These are phyloP conservation scores for Taiozyma onychis DNA, from an alignment of 1,139 yeast species.

Conservation along the genomic window DNA sequence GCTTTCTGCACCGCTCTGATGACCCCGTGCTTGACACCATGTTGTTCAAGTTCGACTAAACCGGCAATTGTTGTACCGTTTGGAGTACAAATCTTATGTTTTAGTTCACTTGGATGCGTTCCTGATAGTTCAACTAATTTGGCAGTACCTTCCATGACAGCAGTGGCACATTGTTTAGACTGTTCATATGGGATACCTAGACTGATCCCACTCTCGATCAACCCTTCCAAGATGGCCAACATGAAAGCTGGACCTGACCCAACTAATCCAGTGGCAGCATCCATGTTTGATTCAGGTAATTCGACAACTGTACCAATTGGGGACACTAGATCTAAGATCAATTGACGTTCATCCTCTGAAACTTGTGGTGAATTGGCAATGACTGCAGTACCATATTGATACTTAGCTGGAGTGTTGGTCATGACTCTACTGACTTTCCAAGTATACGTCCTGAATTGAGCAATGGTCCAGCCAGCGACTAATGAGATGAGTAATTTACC, in stretches of 20 bases:
- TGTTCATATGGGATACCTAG: slow-evolving; percentile 89
- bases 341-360: slow-evolving; percentile 39
- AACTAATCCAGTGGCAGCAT: slow-evolving; percentile 90
- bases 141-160: slow-evolving; percentile 95
- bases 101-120: slow-evolving; percentile 86
- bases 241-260: slow-evolving; percentile 98
- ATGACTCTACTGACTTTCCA: slow-evolving; percentile 75
- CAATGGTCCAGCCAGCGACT: slow-evolving; percentile 89
- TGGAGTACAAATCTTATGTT: slow-evolving; percentile 91
- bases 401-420: slow-evolving; percentile 96
- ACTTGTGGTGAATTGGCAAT: slow-evolving; percentile 60
- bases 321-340: slow-evolving; percentile 52
- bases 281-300: slow-evolving; percentile 87
- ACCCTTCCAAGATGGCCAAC: slow-evolving; percentile 80
- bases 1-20: slow-evolving; percentile 90
- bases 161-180: slow-evolving; percentile 88
- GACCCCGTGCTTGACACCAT: slow-evolving; percentile 81
- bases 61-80: slow-evolving; percentile 99
- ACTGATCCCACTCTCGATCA: slow-evolving; percentile 91
- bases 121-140: slow-evolving; percentile 81
- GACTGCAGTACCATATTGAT: slow-evolving; percentile 91
- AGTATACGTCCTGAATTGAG: slow-evolving; percentile 52
- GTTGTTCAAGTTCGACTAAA: slow-evolving; percentile 84
- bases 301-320: slow-evolving; percentile 71
- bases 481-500: slow-evolving; percentile 72